phyloP scores from a whole-genome alignment of 1,284 basidiomycete genomes.

The Caloboletus firmus region DNA sequence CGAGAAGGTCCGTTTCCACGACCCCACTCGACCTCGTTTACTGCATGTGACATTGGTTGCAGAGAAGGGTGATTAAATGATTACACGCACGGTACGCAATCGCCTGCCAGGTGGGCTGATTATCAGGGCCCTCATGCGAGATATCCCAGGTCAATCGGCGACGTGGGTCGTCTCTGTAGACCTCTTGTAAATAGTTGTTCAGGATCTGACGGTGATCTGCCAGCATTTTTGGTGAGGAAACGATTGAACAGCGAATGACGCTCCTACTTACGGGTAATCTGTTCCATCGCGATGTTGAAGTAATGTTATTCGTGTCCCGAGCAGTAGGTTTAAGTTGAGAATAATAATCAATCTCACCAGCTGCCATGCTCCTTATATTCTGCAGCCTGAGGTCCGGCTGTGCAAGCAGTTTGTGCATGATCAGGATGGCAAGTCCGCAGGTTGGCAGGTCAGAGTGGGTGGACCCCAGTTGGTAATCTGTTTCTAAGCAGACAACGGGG shows the following conservation, averaged over 20 bases:
- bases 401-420: constrained; percentile 8
- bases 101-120: constrained; percentile 30
- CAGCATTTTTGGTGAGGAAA: constrained; percentile 5
- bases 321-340: background rate
- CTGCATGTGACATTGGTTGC: constrained; percentile 11
- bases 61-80: background rate
- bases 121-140: constrained; percentile 18
- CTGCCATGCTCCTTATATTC: constrained; percentile 19
- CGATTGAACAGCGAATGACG: background rate
- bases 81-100: constrained; percentile 26
- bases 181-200: constrained; percentile 27
- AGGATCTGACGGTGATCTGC: constrained; percentile 26
- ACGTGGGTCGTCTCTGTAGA: constrained; percentile 16
- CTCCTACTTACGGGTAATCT: constrained; percentile 16
- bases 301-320: background rate
- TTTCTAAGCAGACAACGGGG: background rate
- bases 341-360: background rate
- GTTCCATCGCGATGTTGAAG: constrained; percentile 10
- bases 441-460: constrained; percentile 20
- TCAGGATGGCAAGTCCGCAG: constrained; percentile 19
- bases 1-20: constrained; percentile 22
- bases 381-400: constrained; percentile 7
- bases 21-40: constrained; percentile 32
- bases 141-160: constrained; percentile 26
- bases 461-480: constrained; percentile 3